Percentiles rank a stretch among this genome's conserved stretches.
phyloP scores from a whole-genome alignment of 148 eudicot species.

The Gaultheria prostrata region DNA sequence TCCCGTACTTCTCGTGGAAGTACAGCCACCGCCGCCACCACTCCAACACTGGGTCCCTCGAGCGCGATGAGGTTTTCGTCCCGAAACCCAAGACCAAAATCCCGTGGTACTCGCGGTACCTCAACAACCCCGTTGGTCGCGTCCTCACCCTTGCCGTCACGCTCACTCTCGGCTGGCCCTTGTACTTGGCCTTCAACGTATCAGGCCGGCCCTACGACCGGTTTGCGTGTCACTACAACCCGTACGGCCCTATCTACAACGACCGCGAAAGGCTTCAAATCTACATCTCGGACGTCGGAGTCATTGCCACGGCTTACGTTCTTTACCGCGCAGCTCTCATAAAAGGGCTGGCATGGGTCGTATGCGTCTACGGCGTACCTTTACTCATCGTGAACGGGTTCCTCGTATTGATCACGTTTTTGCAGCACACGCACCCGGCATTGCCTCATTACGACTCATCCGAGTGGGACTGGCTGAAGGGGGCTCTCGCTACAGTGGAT shows the following conservation, averaged over 20 bases:
- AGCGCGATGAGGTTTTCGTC: constrained; percentile 58
- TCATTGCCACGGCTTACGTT: constrained; percentile 17
- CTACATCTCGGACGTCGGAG: constrained; percentile 39
- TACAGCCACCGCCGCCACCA: constrained; percentile 71
- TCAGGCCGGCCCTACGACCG: constrained; percentile 50
- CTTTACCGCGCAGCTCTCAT: constrained; percentile 29
- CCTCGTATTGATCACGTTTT: constrained; percentile 49
- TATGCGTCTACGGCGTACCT: constrained; percentile 37
- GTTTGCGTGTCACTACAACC: constrained; percentile 50
- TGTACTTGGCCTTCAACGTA: constrained; percentile 52
- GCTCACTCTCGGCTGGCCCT: constrained; percentile 55
- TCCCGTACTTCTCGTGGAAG: constrained; percentile 69
- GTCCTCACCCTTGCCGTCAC: constrained; percentile 32
- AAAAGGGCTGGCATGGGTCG: constrained; percentile 41
- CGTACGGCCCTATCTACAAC: constrained; percentile 45
- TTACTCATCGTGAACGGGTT: constrained; percentile 44
- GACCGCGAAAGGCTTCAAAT: constrained; percentile 45
- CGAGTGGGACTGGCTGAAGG: constrained; percentile 63
- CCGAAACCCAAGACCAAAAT: constrained; percentile 45
- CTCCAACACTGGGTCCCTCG: constrained; percentile 58
- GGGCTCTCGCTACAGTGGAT: constrained; percentile 53
- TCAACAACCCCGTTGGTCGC: constrained; percentile 44
- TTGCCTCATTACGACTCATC: constrained; percentile 55
- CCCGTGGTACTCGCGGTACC: constrained; percentile 42
- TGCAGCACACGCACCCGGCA: constrained; percentile 57